Evolutionary conservation across 2,329 filamentous ascomycete genomes (phyloP), one percentile per base, ranked within the genome.

Genomic region (Davidsoniella virescens): DNA sequence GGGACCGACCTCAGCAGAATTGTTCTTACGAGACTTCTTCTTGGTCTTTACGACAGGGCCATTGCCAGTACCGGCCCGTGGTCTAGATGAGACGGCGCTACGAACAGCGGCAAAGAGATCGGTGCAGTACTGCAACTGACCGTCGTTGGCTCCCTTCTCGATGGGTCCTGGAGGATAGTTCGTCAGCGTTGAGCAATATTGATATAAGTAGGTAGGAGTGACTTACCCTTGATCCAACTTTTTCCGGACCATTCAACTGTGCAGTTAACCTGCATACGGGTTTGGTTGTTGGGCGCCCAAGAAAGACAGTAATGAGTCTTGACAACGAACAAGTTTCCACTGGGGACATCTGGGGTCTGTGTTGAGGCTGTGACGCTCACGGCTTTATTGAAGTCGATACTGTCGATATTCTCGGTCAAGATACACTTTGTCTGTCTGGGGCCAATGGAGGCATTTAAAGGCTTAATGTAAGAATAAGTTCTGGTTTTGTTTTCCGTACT

Each of bases 171-270:
- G 12, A 40, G n/a, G 43, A 33, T 8, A 0, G 45, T 25, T 43
- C 33, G 50, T 55, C 29, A 55, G 47, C 37, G 44, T 43, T 26
- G 20, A 47, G 3, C 10, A 29, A 5, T 5, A 18, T 50, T 44
- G 25, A 44, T 23, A 16, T 14, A 36, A 8, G 20, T 23, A 12
- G 2, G 42, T 18, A 16, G 12, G 23, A 17, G 12, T n/a, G 5
- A 61, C 70, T 62, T 70, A 93, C 88, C 86, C 69, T 92, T 95
- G 43, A 98, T 69, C 92, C 92, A 98, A 68, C 88, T 95, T 72
- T 96, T 98, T 58, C 88, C 88, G 3, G 82, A 82, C 93, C 93
- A 98, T 61, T 98, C 93, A 41, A 95, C 84, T 2, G 80, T 82
- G 63, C 87, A 95, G 57, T 82, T 95, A 67, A 90, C 82, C 54